Conservation (phyloP, 2,329 filamentous ascomycete genomes). For the Alternaria ventricosa region DNA sequence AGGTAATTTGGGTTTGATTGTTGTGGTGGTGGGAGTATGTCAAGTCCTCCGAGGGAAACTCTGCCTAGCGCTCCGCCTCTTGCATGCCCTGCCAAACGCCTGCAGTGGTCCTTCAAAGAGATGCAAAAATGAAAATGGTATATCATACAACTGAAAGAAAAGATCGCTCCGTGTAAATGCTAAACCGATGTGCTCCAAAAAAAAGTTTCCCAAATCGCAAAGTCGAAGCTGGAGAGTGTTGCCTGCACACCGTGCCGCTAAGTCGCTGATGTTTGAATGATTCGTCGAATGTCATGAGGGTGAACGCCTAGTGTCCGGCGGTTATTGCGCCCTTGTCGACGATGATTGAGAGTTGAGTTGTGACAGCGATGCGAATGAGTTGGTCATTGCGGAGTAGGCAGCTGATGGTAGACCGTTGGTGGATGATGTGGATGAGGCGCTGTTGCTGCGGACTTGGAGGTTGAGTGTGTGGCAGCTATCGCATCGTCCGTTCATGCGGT, state of each 20-base stretch:
- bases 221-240: constrained; percentile 11
- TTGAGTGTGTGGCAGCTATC: constrained; percentile 50
- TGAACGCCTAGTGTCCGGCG: not conserved
- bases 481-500: constrained; percentile 46
- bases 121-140: constrained; percentile 5
- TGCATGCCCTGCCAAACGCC: constrained; percentile 3
- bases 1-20: not conserved
- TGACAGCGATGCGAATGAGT: constrained; percentile 49
- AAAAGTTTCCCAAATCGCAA: not conserved
- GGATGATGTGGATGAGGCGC: constrained; percentile 42
- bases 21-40: not conserved
- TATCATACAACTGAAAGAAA: constrained; percentile 9
- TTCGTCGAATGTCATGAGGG: constrained; percentile 24
- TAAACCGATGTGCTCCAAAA: not conserved
- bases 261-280: constrained; percentile 20
- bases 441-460: constrained; percentile 44
- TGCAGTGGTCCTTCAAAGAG: not conserved
- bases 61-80: not conserved
- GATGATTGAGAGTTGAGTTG: constrained; percentile 30
- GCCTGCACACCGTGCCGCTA: constrained; percentile 27
- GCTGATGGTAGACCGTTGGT: constrained; percentile 28
- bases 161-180: constrained; percentile 15
- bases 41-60: not conserved
- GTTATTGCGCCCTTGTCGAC: constrained; percentile 33
- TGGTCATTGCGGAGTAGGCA: constrained; percentile 50